Evolutionary conservation across 148 eudicot species (phyloP).

Genomic region (Camellia lanceoleosa): DNA sequence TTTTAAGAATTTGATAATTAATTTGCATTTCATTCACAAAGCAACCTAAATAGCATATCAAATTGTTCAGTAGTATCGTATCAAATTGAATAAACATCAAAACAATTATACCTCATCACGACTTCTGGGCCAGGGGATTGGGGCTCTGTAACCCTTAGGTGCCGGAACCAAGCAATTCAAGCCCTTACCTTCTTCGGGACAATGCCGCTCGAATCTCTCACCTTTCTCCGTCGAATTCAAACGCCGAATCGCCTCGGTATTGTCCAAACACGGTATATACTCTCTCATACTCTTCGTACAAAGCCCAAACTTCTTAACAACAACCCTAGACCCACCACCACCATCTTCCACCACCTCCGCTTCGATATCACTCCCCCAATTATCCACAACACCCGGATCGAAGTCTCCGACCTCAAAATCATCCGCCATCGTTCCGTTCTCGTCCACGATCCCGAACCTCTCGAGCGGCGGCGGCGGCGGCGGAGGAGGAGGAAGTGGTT

Average conservation of each 20-base stretch:
- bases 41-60: background rate
- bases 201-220: constrained; percentile 93
- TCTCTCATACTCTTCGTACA: constrained; percentile 65
- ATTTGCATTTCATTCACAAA: background rate
- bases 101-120: constrained; percentile 65
- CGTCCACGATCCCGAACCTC: constrained; percentile 74
- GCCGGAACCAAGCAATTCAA: constrained; percentile 76
- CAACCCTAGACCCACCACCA: constrained; percentile 31
- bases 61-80: background rate
- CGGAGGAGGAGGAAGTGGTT: constrained; percentile 19
- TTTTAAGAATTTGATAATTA: background rate
- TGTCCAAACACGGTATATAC: constrained; percentile 92
- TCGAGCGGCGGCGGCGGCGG: constrained; percentile 41
- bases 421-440: constrained; percentile 78
- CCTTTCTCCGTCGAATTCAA: constrained; percentile 70
- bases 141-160: constrained; percentile 65
- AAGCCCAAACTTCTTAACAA: constrained; percentile 53
- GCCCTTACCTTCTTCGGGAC: constrained; percentile 60
- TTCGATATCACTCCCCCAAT: constrained; percentile 45
- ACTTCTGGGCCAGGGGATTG: constrained; percentile 85
- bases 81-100: background rate
- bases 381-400: constrained; percentile 59
- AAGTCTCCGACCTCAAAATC: constrained; percentile 75
- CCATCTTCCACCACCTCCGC: constrained; percentile 24
- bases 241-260: constrained; percentile 58